Percentiles rank a stretch among this genome's conserved stretches.
phyloP scores from a whole-genome alignment of 176 grass and related monocot genomes.

The Aegilops tauschii region DNA sequence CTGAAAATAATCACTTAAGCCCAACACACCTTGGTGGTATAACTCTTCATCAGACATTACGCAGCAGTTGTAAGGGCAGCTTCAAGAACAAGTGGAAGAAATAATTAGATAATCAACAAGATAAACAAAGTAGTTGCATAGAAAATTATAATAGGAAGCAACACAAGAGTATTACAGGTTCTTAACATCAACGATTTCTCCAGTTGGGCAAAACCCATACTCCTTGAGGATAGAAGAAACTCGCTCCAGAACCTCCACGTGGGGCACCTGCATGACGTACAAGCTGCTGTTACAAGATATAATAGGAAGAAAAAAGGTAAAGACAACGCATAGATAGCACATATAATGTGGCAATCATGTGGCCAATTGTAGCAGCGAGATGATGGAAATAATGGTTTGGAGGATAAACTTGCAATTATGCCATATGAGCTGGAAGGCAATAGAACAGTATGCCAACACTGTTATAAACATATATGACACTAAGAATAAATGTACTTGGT shows the following conservation, averaged over 20 bases:
- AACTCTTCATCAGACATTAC: not conserved
- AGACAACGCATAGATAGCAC: not conserved
- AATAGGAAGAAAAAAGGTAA: not conserved
- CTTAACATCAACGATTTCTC: not conserved
- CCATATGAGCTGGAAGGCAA: not conserved
- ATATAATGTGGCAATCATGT: not conserved
- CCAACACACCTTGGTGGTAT: not conserved
- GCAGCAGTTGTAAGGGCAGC: not conserved
- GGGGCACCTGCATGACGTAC: not conserved
- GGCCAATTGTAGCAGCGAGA: not conserved
- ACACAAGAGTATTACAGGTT: constrained; percentile 21
- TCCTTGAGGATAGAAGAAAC: constrained; percentile 13
- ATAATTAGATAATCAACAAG: constrained; percentile 15
- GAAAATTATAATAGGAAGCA: not conserved
- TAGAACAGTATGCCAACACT: not conserved
- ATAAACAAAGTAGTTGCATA: not conserved
- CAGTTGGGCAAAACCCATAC: not conserved
- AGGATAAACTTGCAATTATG: not conserved
- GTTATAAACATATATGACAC: too few species aligned
- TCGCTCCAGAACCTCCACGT: not conserved
- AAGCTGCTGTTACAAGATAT: not conserved
- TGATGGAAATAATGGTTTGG: not conserved
- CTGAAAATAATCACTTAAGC: not conserved
- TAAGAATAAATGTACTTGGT: too few species aligned
- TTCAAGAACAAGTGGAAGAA: not conserved